Evolutionary conservation across 2,329 filamentous ascomycete species (phyloP).

Genomic region (Nigrospora osmanthi): DNA sequence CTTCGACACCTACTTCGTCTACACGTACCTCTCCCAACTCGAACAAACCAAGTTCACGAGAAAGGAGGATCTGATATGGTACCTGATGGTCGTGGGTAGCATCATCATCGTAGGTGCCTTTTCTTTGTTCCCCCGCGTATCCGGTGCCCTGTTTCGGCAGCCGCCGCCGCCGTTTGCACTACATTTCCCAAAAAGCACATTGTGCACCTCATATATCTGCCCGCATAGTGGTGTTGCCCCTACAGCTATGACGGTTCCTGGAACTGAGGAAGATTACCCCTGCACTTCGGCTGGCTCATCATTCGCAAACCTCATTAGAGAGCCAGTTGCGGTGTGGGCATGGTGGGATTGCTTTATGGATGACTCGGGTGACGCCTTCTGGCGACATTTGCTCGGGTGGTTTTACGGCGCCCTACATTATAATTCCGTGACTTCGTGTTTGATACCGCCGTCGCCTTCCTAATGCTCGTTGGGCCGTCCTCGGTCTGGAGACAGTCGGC

Average conservation of each 20-base stretch:
- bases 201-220: constrained; percentile 60
- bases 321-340: constrained; percentile 60
- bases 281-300: constrained; percentile 51
- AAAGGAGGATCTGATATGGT: constrained; percentile 75
- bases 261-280: constrained; percentile 75
- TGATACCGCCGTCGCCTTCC: not conserved
- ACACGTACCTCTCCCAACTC: constrained; percentile 66
- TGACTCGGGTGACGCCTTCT: constrained; percentile 52
- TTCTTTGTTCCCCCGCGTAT: constrained; percentile 11
- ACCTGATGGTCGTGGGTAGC: constrained; percentile 63
- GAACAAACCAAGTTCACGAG: constrained; percentile 69
- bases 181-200: constrained; percentile 6
- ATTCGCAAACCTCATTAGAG: constrained; percentile 57
- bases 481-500: not conserved
- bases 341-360: constrained; percentile 70
- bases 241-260: constrained; percentile 78
- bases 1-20: constrained; percentile 73
- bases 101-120: constrained; percentile 68
- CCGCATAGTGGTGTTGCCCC: constrained; percentile 57
- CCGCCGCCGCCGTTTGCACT: constrained; percentile 7
- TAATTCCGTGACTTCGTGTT: constrained; percentile 10
- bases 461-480: too few species aligned
- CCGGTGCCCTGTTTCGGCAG: constrained; percentile 3
- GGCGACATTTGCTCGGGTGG: constrained; percentile 47
- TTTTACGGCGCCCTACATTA: constrained; percentile 59